phyloP scores from a whole-genome alignment of 306 rosid genomes.

The Sicyos baderoa region DNA sequence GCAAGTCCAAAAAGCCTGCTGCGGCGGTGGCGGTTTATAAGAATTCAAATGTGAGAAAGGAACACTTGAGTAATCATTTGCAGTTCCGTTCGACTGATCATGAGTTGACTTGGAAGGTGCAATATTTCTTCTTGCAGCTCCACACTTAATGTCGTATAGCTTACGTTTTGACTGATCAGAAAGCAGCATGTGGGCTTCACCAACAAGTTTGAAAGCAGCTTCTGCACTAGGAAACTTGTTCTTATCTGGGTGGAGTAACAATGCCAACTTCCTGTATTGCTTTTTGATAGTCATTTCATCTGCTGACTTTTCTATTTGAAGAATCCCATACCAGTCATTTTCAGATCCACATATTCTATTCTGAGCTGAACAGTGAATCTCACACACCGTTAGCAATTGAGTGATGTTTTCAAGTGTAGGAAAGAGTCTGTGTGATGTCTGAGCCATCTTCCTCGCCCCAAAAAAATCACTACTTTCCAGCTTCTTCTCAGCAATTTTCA shows the following conservation, averaged over 20 bases:
- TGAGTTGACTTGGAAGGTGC: constrained; percentile 29
- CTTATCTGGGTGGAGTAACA: constrained; percentile 90
- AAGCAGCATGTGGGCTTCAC: constrained; percentile 72
- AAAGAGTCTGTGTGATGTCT: constrained; percentile 51
- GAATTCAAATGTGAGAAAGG: constrained; percentile 32
- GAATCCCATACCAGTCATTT: constrained; percentile 83
- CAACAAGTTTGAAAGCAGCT: constrained; percentile 82
- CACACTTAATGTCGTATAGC: constrained; percentile 35
- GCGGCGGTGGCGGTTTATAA: constrained; percentile 27
- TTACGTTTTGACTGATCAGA: constrained; percentile 48
- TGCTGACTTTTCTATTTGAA: constrained; percentile 37
- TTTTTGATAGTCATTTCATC: constrained; percentile 56
- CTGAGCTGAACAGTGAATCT: constrained; percentile 73
- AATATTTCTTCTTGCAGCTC: constrained; percentile 25
- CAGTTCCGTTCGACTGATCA: constrained; percentile 29
- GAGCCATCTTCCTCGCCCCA: constrained; percentile 66
- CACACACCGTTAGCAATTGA: constrained; percentile 59
- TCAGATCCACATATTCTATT: constrained; percentile 45
- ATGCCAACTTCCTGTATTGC: constrained; percentile 74
- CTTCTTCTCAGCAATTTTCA: constrained; percentile 54
- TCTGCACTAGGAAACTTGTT: constrained; percentile 83
- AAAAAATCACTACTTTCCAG: constrained; percentile 51
- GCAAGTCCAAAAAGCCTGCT: constrained; percentile 58
- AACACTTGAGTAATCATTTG: constrained; percentile 27
- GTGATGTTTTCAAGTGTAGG: constrained; percentile 61